Base-by-base conservation (phyloP, 768 basidiomycete species). In the Boletus speciosus region DNA sequence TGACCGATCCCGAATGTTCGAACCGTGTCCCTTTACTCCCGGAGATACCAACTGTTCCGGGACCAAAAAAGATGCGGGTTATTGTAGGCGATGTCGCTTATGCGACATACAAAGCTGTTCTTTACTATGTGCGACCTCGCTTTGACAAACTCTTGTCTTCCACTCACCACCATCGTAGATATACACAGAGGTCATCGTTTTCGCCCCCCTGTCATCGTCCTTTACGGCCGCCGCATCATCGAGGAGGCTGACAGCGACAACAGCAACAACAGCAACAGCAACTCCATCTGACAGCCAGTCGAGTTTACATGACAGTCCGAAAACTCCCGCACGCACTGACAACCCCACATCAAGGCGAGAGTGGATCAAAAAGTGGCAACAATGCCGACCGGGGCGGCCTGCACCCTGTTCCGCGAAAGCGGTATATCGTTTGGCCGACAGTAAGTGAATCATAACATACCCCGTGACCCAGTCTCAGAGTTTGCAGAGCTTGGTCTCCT, bases 371-470 rank as follows among this genome's bases (percentile, higher is more conserved):
- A 78, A 79, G 43, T 93, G 90, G 90, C 75, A 78, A 64, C 69
- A 70, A 42, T 73, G 74, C 48, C 79, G 88, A 62, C 82, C 83
- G 4, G 79, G 78, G 11, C 76, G 80, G 43, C 87, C 88, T 2
- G 74, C 78, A n/a, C 84, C 84, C 0, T 90, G 89, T 62, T 91
- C 88, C 29, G 89, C 91, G 14, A 93, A 93, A 68, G 87, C 91
- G 3, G 82, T 85, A 9, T 94, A 90, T 66, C 77, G 89, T 47
- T 77, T 93, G 29, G 92, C 92, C 16, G 92, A 93, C 64, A 81
- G 90, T 91, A 59, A 63, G 85, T 73, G 8, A n/a, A 23, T 43
- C 14, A 27, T 9, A n/a, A 29, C 21, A 36, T 29, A 23, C 39
- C 25, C 35, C 29, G 40, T 32, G 43, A 31, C 19, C 40, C 43